Evolutionary conservation across 306 rosid genomes (phyloP), one percentile per base, ranked within the genome.

Genomic region (Trichosanthes truncata): DNA sequence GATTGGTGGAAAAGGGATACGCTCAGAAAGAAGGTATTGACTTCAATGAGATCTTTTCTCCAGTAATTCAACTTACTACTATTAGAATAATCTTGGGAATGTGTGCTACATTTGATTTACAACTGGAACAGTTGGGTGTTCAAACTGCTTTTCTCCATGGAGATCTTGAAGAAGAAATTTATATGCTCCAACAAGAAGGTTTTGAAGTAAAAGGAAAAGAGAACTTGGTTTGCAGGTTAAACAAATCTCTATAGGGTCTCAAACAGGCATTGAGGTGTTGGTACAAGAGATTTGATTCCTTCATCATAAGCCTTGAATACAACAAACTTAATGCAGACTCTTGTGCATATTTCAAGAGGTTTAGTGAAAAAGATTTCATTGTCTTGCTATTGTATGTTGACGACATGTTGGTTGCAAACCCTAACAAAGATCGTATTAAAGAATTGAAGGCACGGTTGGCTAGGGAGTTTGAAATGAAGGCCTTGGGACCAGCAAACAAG

Each of bases 171-270:
- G 14, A 76, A 52, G 29, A 76, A 43, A 76, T 76, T 13, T 76
- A 33, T 49, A 76, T 51, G 48, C 68, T 76, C 51, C 49, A 76
- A 56, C 80, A 29, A 52, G 18, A 76, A 76, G 55, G n/a, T 49
- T 49, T 49, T 49, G 55, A 15, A 49, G 43, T 40, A 40, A 0
- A 40, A 40, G 43, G 55, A 14, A 49, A 14, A 49, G 18, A 49
- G 66, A 21, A n/a, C 36, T n/a, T n/a, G n/a, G n/a, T 25, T 62
- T 62, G 17, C 29, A 62, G 17, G 35, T 62, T 62, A 6, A 21
- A 62, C 18, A 61, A 48, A 61, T 21, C 57, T 11, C 9, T 60
- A 26, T 41, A 41, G 25, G 7, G 69, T 9, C 3, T 62, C 29
- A n/a, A 62, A 62, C 38, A n/a, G 12, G 38, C 7, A 4, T 5